Percentiles rank a stretch among this genome's conserved stretches.
These are phyloP conservation scores for Thielaviopsis euricoi DNA, from an alignment of 2,329 filamentous ascomycete genomes.

Conservation along the genomic window DNA sequence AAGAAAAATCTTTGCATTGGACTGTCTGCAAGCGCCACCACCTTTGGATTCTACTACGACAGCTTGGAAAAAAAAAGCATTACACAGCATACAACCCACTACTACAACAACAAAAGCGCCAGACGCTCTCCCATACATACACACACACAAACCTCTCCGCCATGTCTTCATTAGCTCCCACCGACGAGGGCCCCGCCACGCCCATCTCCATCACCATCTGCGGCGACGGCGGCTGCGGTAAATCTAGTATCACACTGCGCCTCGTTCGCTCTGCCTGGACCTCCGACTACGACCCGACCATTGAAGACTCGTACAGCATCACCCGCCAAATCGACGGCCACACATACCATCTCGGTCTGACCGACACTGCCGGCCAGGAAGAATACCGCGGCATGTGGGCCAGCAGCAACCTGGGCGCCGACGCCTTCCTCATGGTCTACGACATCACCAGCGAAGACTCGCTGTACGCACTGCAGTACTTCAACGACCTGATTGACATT, in stretches of 20 bases:
- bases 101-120: neutral
- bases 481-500: constrained; percentile 72
- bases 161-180: neutral
- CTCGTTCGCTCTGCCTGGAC: constrained; percentile 74
- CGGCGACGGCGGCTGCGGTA: constrained; percentile 71
- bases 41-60: too few species aligned
- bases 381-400: constrained; percentile 83
- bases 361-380: constrained; percentile 78
- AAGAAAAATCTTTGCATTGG: too few species aligned
- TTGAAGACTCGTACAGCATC: constrained; percentile 73
- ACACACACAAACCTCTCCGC: too few species aligned
- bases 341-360: constrained; percentile 62
- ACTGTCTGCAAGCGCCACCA: too few species aligned
- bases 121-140: neutral
- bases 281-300: constrained; percentile 65
- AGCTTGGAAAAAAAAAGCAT: too few species aligned
- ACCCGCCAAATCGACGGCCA: constrained; percentile 67
- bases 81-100: too few species aligned
- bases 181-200: constrained; percentile 21
- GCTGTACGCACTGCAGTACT: constrained; percentile 58
- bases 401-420: constrained; percentile 57
- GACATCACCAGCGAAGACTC: constrained; percentile 60
- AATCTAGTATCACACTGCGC: constrained; percentile 70
- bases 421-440: constrained; percentile 76
- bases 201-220: constrained; percentile 67